A percentile compares a stretch with the other conserved stretches of the same genome.
Conservation (phyloP, 1,284 basidiomycete species). For the Paramarasmius palmivorus region DNA sequence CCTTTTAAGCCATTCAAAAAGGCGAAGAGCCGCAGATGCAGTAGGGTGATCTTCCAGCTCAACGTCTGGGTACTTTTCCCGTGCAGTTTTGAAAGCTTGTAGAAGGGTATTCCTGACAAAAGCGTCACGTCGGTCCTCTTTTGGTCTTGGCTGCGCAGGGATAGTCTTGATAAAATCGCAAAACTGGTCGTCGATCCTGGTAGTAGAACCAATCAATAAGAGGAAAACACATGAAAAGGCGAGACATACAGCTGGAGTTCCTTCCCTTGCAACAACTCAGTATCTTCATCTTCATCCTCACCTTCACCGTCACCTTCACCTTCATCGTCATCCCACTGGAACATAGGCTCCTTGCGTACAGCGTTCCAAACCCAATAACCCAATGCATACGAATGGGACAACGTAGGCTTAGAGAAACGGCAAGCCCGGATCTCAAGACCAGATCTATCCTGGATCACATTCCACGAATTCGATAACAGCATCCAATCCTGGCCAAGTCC, state of each 20-base stretch:
- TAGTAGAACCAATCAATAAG: no score
- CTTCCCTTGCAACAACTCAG: no score
- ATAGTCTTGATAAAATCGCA: not conserved
- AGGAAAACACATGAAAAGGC: no score
- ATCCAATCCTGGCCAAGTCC: not conserved
- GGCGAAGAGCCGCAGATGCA: not conserved
- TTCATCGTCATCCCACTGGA: no score
- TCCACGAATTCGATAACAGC: not conserved
- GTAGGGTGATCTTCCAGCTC: not conserved
- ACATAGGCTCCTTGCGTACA: no score
- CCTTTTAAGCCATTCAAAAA: not conserved
- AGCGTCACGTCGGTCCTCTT: not conserved
- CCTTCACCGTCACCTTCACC: no score
- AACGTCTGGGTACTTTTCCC: not conserved
- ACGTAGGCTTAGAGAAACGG: no score
- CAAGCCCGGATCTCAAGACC: no score
- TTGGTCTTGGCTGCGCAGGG: not conserved
- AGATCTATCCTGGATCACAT: not conserved
- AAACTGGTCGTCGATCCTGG: not conserved
- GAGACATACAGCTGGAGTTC: no score
- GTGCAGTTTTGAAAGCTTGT: not conserved
- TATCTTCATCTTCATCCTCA: no score
- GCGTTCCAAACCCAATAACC: no score
- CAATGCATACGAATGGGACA: no score
- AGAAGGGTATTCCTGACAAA: not conserved